Evolutionary conservation across 345 rosid species (phyloP).

Genomic region (Populus tremula): DNA sequence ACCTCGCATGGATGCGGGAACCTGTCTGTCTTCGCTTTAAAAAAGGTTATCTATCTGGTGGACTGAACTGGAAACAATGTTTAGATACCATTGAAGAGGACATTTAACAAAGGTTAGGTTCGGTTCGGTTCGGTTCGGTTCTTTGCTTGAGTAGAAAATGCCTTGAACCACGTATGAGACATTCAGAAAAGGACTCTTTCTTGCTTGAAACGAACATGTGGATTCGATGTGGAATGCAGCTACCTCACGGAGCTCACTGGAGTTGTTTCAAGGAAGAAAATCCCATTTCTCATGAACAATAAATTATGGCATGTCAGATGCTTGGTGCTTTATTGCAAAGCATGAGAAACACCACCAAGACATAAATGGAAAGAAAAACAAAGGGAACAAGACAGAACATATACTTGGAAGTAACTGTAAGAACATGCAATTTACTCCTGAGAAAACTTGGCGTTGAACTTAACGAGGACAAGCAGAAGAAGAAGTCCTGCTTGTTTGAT

Average conservation of each 20-base stretch:
- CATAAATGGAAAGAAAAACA: not conserved
- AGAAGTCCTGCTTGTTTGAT: conserved; percentile 19
- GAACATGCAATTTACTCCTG: too few relatives aligned
- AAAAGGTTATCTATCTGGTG: not conserved
- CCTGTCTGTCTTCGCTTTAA: not conserved
- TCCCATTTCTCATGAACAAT: not conserved
- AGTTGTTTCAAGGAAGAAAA: not conserved
- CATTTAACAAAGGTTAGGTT: not conserved
- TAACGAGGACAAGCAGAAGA: not conserved
- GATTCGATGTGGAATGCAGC: not conserved
- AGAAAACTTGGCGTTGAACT: not conserved
- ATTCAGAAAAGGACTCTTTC: not conserved
- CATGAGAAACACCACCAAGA: not conserved
- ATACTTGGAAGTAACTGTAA: not conserved
- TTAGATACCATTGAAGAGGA: not conserved
- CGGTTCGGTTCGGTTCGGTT: not conserved
- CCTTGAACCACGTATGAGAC: not conserved
- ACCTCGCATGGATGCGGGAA: not conserved
- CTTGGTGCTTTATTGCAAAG: not conserved
- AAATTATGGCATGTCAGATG: not conserved
- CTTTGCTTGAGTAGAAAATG: not conserved
- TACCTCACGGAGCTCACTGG: not conserved
- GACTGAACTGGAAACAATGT: not conserved
- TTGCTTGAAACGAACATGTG: not conserved
- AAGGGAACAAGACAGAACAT: not conserved